Evolutionary conservation across 176 grass and related monocot genomes (phyloP).

Genomic region (Alopecurus myosuroides): DNA sequence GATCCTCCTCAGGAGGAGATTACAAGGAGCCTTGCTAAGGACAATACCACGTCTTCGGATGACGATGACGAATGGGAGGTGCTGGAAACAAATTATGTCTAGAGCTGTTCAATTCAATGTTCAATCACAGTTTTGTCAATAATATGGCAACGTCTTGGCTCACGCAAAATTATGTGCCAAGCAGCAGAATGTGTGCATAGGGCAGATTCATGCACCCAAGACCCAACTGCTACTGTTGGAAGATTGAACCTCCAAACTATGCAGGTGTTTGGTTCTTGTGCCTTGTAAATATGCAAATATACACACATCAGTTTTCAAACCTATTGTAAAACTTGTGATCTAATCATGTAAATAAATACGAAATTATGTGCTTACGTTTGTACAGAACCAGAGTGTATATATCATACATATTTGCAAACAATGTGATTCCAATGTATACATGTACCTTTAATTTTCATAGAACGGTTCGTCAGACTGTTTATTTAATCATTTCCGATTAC

Average conservation of each 20-base stretch:
- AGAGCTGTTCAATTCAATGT: neutral
- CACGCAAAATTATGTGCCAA: neutral
- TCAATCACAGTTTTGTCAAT: neutral
- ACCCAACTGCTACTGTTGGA: neutral
- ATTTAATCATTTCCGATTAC: neutral
- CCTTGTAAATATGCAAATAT: neutral
- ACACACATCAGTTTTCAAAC: neutral
- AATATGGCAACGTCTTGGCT: neutral
- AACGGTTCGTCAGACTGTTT: neutral
- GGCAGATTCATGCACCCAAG: neutral
- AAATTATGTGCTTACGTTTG: neutral
- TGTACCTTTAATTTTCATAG: neutral
- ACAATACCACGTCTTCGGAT: conserved; percentile 14
- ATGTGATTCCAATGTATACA: neutral
- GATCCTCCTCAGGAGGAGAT: conserved; percentile 16
- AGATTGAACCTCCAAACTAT: neutral
- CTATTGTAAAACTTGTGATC: neutral
- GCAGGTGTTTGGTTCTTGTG: neutral
- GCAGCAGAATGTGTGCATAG: neutral
- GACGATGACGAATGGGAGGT: conserved; percentile 58
- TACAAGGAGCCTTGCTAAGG: neutral
- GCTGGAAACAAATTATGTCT: neutral
- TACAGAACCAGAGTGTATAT: neutral
- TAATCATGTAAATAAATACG: neutral
- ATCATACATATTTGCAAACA: neutral